Evolutionary conservation across 2,329 filamentous ascomycete genomes (phyloP).

Genomic region (Aspergillus fumigatiaffinis): DNA sequence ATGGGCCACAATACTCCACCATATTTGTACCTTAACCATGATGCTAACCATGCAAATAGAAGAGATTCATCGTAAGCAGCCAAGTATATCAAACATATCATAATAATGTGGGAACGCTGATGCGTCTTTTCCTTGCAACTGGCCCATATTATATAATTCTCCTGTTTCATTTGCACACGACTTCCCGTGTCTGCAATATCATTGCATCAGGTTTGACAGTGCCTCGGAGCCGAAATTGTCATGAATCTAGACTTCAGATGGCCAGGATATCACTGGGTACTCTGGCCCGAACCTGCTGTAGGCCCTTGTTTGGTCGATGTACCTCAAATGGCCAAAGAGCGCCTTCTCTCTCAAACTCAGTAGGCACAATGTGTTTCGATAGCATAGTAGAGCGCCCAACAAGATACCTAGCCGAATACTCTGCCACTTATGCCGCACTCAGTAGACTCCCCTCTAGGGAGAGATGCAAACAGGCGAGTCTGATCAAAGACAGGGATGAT

Average conservation of each 20-base stretch:
- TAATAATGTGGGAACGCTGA: background rate
- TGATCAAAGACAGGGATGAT: background rate
- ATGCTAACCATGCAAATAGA: background rate
- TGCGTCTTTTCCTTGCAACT: background rate
- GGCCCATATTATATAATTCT: background rate
- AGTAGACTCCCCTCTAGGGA: background rate
- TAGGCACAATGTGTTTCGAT: too few species aligned
- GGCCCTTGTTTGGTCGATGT: background rate
- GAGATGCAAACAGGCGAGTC: background rate
- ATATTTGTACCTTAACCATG: background rate
- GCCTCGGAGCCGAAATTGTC: too few species aligned
- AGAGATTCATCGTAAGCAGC: background rate
- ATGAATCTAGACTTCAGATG: background rate
- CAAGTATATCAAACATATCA: background rate
- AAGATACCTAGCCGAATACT: background rate
- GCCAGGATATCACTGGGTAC: background rate
- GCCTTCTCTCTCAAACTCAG: too few species aligned
- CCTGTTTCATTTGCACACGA: background rate
- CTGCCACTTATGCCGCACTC: background rate
- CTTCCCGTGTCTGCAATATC: background rate
- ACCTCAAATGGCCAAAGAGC: too few species aligned
- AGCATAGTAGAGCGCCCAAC: too few species aligned
- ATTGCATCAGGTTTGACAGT: background rate
- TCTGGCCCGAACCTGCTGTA: background rate
- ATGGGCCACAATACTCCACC: background rate